phyloP scores from a whole-genome alignment of 179 eudicot genomes.

The Spinacia oleracea region DNA sequence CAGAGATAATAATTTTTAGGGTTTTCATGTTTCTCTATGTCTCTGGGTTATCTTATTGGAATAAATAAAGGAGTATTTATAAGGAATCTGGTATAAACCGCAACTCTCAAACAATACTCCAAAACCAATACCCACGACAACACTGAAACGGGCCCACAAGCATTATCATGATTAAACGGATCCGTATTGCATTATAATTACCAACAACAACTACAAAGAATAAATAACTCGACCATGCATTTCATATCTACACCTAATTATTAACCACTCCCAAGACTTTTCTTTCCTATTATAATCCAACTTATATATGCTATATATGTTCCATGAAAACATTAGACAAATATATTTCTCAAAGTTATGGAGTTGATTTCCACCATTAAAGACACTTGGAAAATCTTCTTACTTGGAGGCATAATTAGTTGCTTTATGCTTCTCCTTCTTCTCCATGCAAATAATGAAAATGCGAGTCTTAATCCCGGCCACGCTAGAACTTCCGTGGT shows the following conservation, averaged over 20 bases:
- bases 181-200: too few species aligned
- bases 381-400: slow-evolving; percentile 39
- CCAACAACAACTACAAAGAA: too few species aligned
- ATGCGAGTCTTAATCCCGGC: neutral
- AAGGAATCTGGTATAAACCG: too few species aligned
- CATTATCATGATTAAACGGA: too few species aligned
- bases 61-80: too few species aligned
- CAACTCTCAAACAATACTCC: too few species aligned
- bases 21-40: too few species aligned
- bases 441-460: slow-evolving; percentile 20
- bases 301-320: neutral
- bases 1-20: neutral
- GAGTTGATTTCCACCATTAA: slow-evolving; percentile 36
- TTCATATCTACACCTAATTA: neutral
- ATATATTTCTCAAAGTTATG: slow-evolving; percentile 16
- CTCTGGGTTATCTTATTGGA: too few species aligned
- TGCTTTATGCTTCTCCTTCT: slow-evolving; percentile 28
- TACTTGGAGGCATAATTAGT: slow-evolving; percentile 28
- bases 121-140: too few species aligned
- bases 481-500: neutral
- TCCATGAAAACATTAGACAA: neutral
- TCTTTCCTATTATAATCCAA: neutral
- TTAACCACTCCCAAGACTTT: slow-evolving; percentile 4
- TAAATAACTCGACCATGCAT: neutral
- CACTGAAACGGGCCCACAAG: too few species aligned